Conservation (phyloP, 768 basidiomycete species). For the Termitomyces bulborhizus region DNA sequence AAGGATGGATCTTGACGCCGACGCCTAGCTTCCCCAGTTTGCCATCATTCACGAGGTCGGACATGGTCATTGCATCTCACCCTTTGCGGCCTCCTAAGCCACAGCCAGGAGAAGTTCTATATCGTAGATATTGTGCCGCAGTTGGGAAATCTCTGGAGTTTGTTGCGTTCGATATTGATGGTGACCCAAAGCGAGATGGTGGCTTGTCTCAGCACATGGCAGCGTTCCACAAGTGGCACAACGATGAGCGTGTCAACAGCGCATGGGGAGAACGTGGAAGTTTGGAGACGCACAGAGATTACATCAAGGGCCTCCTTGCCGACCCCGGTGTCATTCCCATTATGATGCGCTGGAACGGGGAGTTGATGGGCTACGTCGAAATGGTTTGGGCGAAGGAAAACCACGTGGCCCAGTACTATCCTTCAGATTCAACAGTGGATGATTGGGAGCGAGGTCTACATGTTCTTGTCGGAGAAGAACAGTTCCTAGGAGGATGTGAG, state of each 20-base stretch:
- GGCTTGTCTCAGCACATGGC: slow-evolving; percentile 30
- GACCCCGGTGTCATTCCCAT: slow-evolving; percentile 33
- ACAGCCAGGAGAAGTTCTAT: slow-evolving; percentile 31
- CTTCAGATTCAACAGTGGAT: slow-evolving; percentile 14
- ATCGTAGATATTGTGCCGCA: slow-evolving; percentile 28
- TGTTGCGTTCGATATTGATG: slow-evolving; percentile 26
- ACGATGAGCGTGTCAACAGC: slow-evolving; percentile 36
- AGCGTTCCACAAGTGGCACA: slow-evolving; percentile 44
- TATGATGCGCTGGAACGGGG: slow-evolving; percentile 43
- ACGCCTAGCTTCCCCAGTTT: slow-evolving; percentile 28
- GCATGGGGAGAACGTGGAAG: slow-evolving; percentile 42
- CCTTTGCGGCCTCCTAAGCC: slow-evolving; percentile 48
- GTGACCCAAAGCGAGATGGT: slow-evolving; percentile 15
- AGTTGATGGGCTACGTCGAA: slow-evolving; percentile 38
- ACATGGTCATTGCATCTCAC: slow-evolving; percentile 42
- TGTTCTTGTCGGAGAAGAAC: slow-evolving; percentile 39
- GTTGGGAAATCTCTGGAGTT: slow-evolving; percentile 27
- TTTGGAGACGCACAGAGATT: slow-evolving; percentile 36
- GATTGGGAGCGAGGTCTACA: slow-evolving; percentile 34
- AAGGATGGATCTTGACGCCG: slow-evolving; percentile 21
- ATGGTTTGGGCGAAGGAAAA: slow-evolving; percentile 41
- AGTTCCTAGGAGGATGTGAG: slow-evolving; percentile 40
- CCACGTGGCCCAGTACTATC: slow-evolving; percentile 24
- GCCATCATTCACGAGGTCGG: slow-evolving; percentile 36
- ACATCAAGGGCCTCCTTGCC: slow-evolving; percentile 26